phyloP scores from a whole-genome alignment of 805 yeast species.

The Kodamaea lidongshanica region DNA sequence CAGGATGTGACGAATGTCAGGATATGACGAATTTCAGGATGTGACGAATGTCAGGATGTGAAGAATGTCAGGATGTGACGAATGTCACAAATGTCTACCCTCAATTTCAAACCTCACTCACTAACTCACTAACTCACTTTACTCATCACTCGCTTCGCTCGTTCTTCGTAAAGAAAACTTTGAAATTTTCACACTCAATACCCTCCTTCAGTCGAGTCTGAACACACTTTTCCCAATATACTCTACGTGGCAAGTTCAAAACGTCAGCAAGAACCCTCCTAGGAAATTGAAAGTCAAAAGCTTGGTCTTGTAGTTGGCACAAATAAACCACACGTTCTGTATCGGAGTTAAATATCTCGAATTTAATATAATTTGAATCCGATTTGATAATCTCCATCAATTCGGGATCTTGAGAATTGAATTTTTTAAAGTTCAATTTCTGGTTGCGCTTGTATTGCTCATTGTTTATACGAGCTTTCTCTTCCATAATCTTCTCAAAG shows the following conservation, averaged over 20 bases:
- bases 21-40: too few relatives aligned
- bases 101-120: too few relatives aligned
- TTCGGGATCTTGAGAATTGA: constrained; percentile 16
- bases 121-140: too few relatives aligned
- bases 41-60: too few relatives aligned
- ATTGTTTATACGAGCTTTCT: constrained; percentile 40
- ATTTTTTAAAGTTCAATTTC: constrained; percentile 36
- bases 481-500: constrained; percentile 43
- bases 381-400: constrained; percentile 17
- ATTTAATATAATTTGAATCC: constrained; percentile 33
- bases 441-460: constrained; percentile 40
- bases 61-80: too few relatives aligned
- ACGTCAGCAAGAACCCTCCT: constrained; percentile 68
- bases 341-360: constrained; percentile 23
- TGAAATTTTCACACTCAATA: constrained; percentile 58
- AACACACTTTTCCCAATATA: constrained; percentile 72
- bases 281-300: constrained; percentile 76
- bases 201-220: constrained; percentile 61
- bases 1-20: too few relatives aligned
- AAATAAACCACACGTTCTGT: constrained; percentile 10
- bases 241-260: constrained; percentile 53
- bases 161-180: constrained; percentile 42
- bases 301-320: constrained; percentile 17
- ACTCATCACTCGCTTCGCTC: too few relatives aligned
- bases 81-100: neutral